A percentile compares a stretch with the other conserved stretches of the same genome.
Evolutionary conservation across 176 grass and related monocot genomes (phyloP).

Genomic region (Triticum dicoccoides): DNA sequence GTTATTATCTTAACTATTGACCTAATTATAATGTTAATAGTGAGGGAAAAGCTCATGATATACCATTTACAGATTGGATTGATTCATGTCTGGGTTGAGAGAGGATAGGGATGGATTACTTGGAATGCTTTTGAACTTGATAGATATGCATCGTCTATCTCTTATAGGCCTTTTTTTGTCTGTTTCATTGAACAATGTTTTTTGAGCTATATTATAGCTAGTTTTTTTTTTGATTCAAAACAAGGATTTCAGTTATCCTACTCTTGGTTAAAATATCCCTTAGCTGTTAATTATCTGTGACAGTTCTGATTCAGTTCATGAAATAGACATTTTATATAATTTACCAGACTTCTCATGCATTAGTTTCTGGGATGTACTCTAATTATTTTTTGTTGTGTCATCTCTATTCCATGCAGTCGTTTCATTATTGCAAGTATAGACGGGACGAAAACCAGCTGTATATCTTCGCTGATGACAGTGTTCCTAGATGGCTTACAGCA

Average conservation of each 20-base stretch:
- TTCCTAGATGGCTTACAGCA: conserved; percentile 93
- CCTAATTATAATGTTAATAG: background rate
- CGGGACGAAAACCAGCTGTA: conserved; percentile 97
- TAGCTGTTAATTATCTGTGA: conserved; percentile 6
- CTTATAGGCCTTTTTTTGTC: background rate
- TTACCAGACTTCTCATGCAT: background rate
- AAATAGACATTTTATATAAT: background rate
- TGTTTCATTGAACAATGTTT: background rate
- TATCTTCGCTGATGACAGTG: conserved; percentile 91
- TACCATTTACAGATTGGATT: background rate
- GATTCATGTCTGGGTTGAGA: background rate
- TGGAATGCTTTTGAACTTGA: background rate
- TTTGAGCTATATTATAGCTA: background rate
- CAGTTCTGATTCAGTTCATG: background rate
- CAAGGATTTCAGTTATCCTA: background rate
- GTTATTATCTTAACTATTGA: background rate
- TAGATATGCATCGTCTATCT: conserved; percentile 11
- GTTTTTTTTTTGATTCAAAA: background rate
- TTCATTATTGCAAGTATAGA: conserved; percentile 99
- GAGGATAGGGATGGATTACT: background rate
- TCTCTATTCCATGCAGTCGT: conserved; percentile 61
- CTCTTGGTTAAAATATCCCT: background rate
- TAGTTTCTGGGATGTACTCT: conserved; percentile 12
- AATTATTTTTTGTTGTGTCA: conserved; percentile 36
- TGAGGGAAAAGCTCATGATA: background rate